Evolutionary conservation across 352 stramenopile genomes (phyloP), one percentile per base, ranked within the genome.

Genomic region (Phytopythium chamaehyphon): DNA sequence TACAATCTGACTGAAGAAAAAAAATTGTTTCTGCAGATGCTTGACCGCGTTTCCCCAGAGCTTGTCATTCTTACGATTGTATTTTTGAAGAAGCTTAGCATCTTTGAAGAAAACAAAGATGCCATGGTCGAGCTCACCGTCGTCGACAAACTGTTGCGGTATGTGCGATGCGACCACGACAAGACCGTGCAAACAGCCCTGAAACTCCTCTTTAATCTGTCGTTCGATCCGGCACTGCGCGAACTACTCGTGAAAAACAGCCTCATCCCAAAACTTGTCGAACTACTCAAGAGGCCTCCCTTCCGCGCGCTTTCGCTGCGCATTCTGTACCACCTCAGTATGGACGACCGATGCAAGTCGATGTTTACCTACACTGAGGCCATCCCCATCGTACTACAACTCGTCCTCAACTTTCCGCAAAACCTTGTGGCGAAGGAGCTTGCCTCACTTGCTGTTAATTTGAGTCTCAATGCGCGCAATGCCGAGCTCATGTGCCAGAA

Each of bases 21-120:
- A 9, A 31, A 54, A 21, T 33, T 47, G 37, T 38, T 22, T 18
- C 46, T 47, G 7, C 59, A 91, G 70, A 72, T 97, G 59, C 71
- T 98, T 9, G 83, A 96, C 48, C 77, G 88, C 21, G 86, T 92
- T 39, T 89, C 83, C 9, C 74, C 82, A 2, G 86, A 98, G 54
- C 70, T 97, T 28, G 68, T 97, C 14, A 95, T 97, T 37, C 63
- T 98, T 21, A 83, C 86, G 10, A 76, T 97, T 11, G 80, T 81
- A 18, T 97, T 98, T 54, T 64, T 98, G 39, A 97, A 95, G 52
- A 98, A 98, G 57, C 66, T 98, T 14, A 92, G 86, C 48, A 93
- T 98, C 46, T 98, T 97, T 61, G 83, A 97, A 62, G 93, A 98
- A 36, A 98, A 98, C 69, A 98, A 97, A 59, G 77, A 97, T 40